Evolutionary conservation across 2,329 filamentous ascomycete species (phyloP), one percentile per base, ranked within the genome.

Genomic region (Fusarium sulawesiense): DNA sequence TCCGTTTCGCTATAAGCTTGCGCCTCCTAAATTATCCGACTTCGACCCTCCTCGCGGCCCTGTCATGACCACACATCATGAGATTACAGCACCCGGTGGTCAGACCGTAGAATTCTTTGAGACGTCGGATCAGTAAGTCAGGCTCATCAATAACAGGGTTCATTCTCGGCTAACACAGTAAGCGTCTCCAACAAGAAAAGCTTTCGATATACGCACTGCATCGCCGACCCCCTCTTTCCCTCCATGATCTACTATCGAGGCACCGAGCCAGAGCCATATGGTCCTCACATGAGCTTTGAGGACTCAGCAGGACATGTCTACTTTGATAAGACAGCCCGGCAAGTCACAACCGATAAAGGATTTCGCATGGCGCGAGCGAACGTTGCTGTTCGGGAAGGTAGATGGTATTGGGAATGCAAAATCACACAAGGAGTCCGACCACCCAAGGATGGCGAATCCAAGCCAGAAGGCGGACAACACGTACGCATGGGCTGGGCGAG

Each of bases 341-440:
- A 93, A 50, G 89, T 98, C 56, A 97, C 93, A 1, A 97, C 96
- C 16, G 91, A 95, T 72, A 97, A 97, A 80, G 94, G 96, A 11
- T 98, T 96, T 86, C 88, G 97, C 63, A 96, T 95, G 85, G 91
- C 92, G 4, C 89, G 95, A 41, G 94, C 93, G 14, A 99, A 99
- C 75, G 91, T 98, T 1, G 93, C 92, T 25, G 92, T 94, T 7
- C 87, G 96, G 47, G 93, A 98, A 80, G 96, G 96, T 1, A 88
- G 92, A 32, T 93, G 93, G 85, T 99, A 97, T 80, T 99, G 94
- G 85, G 96, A 99, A 81, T 94, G 95, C 80, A 94, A 92, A 76
- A 89, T 99, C 56, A 91, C 94, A 12, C 89, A 90, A 70, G 96
- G 96, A 37, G 89, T 93, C 51, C 77, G 77, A 11, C 75, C 78